A percentile compares a stretch with the other conserved stretches of the same genome.
phyloP scores from a whole-genome alignment of 2,329 filamentous ascomycete species.

The Gliomastix tumulicola region DNA sequence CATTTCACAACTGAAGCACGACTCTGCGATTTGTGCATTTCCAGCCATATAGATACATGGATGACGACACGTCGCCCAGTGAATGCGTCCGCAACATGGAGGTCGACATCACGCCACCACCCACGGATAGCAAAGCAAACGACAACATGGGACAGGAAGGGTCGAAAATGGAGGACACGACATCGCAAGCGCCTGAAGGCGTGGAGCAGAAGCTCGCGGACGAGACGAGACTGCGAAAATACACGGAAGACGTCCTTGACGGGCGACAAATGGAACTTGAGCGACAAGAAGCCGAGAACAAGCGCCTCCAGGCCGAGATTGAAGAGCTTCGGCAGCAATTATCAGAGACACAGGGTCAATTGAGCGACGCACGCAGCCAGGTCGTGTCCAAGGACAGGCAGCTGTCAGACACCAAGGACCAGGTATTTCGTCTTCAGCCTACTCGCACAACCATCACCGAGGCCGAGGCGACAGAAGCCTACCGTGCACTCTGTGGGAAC shows the following conservation, averaged over 20 bases:
- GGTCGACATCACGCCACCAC: too few species aligned
- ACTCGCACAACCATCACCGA: slow-evolving; percentile 26
- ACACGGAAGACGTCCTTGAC: slow-evolving; percentile 27
- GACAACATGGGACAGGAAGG: slow-evolving; percentile 2
- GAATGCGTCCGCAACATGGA: too few species aligned
- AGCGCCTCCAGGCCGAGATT: slow-evolving; percentile 15
- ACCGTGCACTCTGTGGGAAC: slow-evolving; percentile 21
- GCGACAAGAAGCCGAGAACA: slow-evolving; percentile 17
- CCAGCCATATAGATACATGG: too few species aligned
- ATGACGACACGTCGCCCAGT: too few species aligned
- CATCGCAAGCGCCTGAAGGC: too few species aligned
- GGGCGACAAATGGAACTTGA: slow-evolving; percentile 25
- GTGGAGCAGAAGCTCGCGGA: slow-evolving; percentile 18
- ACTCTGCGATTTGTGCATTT: too few species aligned
- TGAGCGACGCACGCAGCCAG: slow-evolving; percentile 19
- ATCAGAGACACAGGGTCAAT: slow-evolving; percentile 17
- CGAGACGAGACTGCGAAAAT: slow-evolving; percentile 22
- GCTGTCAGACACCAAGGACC: slow-evolving; percentile 19
- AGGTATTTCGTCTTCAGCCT: slow-evolving; percentile 22
- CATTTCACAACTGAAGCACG: too few species aligned
- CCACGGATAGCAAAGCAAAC: too few species aligned
- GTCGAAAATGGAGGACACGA: not conserved
- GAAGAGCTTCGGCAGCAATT: slow-evolving; percentile 21
- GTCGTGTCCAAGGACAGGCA: slow-evolving; percentile 16
- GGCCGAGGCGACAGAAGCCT: slow-evolving; percentile 23